Evolutionary conservation across 192 early-diverging fungal species (phyloP), one percentile per base, ranked within the genome.

Genomic region (Rhizophagus sp.): DNA sequence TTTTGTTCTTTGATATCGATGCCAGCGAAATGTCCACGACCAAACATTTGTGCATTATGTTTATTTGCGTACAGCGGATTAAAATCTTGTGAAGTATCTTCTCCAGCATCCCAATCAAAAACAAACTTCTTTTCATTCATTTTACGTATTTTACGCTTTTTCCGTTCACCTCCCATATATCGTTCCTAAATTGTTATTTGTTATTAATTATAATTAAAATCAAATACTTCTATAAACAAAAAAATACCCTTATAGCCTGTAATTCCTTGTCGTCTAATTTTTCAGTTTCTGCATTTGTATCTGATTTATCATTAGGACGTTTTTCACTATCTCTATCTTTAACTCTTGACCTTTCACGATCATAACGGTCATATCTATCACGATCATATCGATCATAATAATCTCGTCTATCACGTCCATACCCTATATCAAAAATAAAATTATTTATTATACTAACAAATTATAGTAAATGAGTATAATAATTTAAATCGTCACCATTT

Each of bases 101-200:
- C 98, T 33, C 88, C 88, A 0, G 95, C 93, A 74, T 94, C 95
- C 98, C 98, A 99, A 83, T 97, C 98, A 88, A 99, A 99, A 19
- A 96, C 94, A 84, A 99, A 98, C 81, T 96, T 97, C 70, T 96
- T 95, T 70, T 98, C 95, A 79, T 95, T 95, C 88, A 94, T 93
- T 76, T 88, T 89, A 17, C 97, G 92, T 69, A 92, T 86, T 78
- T 91, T 93, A 39, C 96, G 90, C 76, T 91, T 89, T 73, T 88
- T 86, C 15, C 91, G 86, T 57, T 96, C 94, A 62, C 90, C 92
- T 9, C 92, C 94, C 90, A 97, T 91, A 80, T 97, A 99, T 5
- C 94, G 92, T 80, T 92, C 89, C 83, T 91, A 57, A 57, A 57
- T 57, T 19, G 17, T 57, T 22, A 57, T 19, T 22, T 22, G 52